These are phyloP conservation scores for Solanum pennellii DNA, from an alignment of 257 asterid genomes.

Conservation along the genomic window DNA sequence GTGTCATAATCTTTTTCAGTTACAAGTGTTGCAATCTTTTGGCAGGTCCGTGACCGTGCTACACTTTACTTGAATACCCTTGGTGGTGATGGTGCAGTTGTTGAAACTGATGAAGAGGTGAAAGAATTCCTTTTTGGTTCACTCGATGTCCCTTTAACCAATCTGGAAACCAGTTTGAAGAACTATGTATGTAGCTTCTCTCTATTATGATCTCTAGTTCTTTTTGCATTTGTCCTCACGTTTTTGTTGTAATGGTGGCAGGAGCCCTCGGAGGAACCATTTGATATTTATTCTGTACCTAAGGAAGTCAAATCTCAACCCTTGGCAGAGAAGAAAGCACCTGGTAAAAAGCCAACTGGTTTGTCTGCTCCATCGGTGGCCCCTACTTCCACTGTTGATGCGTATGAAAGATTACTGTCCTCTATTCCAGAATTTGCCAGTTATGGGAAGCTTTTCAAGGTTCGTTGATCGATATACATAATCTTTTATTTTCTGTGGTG, in stretches of 20 bases:
- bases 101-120: slow-evolving; percentile 80
- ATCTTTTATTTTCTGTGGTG: not conserved
- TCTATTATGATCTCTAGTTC: not conserved
- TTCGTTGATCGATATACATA: slow-evolving; percentile 6
- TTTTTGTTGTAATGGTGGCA: slow-evolving; percentile 29
- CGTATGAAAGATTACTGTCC: slow-evolving; percentile 68
- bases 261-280: slow-evolving; percentile 78
- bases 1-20: not conserved
- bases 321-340: slow-evolving; percentile 84
- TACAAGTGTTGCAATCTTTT: not conserved
- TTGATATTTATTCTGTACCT: slow-evolving; percentile 71
- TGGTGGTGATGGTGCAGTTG: slow-evolving; percentile 80
- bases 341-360: slow-evolving; percentile 83
- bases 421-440: slow-evolving; percentile 76
- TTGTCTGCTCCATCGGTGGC: slow-evolving; percentile 76
- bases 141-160: slow-evolving; percentile 65
- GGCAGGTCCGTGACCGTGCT: slow-evolving; percentile 97
- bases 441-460: slow-evolving; percentile 97
- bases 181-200: slow-evolving; percentile 49
- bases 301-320: slow-evolving; percentile 91
- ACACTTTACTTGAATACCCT: slow-evolving; percentile 95
- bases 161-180: slow-evolving; percentile 86
- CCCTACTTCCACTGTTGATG: slow-evolving; percentile 64
- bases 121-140: slow-evolving; percentile 88
- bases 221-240: not conserved